These are phyloP conservation scores for Neocallimastix lanati DNA, from an alignment of 192 early-diverging fungal species.

Conservation along the genomic window DNA sequence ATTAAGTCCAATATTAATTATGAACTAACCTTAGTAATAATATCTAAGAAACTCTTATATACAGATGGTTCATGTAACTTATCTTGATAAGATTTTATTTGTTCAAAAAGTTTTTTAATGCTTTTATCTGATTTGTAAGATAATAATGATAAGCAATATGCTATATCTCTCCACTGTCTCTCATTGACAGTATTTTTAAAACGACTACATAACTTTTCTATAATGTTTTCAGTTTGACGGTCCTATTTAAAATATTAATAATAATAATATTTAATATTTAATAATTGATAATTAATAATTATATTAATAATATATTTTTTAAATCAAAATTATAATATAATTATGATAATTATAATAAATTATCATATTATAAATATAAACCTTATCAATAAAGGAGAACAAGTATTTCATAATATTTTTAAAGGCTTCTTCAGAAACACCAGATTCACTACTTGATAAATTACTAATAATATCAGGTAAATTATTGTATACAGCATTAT, in stretches of 20 bases:
- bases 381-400: conserved; percentile 82
- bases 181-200: conserved; percentile 64
- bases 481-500: conserved; percentile 98
- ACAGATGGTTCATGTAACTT: conserved; percentile 74
- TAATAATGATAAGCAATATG: conserved; percentile 75
- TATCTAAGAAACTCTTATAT: conserved; percentile 70
- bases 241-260: too few relatives aligned
- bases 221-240: conserved; percentile 80
- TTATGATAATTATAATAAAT: too few relatives aligned
- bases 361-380: neutral
- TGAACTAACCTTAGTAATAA: conserved; percentile 42
- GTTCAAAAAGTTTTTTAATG: conserved; percentile 67
- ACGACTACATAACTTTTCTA: conserved; percentile 89
- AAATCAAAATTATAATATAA: too few relatives aligned
- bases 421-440: conserved; percentile 69
- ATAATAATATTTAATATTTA: too few relatives aligned
- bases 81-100: conserved; percentile 47
- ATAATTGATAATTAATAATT: too few relatives aligned
- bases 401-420: conserved; percentile 84
- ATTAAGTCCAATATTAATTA: neutral
- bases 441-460: conserved; percentile 38
- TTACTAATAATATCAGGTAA: conserved; percentile 95
- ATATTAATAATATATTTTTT: too few relatives aligned
- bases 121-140: conserved; percentile 75
- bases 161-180: conserved; percentile 81